phyloP scores from a whole-genome alignment of 768 basidiomycete genomes.

The Trametes cingulata region DNA sequence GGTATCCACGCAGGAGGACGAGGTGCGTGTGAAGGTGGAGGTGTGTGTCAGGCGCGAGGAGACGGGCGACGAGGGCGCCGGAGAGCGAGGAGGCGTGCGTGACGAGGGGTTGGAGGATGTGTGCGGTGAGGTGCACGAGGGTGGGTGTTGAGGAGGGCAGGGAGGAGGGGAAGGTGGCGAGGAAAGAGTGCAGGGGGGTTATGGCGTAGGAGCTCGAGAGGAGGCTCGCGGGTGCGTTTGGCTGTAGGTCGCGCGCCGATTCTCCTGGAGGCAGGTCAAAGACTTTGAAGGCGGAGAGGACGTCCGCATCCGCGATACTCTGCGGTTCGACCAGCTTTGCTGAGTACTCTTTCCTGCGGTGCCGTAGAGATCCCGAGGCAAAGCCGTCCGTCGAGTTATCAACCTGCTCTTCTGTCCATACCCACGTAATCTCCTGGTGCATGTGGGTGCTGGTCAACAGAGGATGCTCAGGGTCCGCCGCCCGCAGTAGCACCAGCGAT shows the following conservation, averaged over 20 bases:
- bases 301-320: not conserved
- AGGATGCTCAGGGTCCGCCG: constrained; percentile 65
- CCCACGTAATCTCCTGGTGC: constrained; percentile 48
- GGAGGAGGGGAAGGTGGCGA: constrained; percentile 54
- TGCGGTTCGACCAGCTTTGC: not conserved
- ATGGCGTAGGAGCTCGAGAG: constrained; percentile 1
- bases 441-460: constrained; percentile 39
- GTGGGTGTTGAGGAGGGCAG: constrained; percentile 69
- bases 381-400: constrained; percentile 19
- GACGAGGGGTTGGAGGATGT: constrained; percentile 62
- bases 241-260: constrained; percentile 7
- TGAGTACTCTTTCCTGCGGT: not conserved
- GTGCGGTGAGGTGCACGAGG: constrained; percentile 58
- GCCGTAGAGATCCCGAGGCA: not conserved
- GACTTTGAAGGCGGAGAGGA: not conserved
- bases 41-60: constrained; percentile 62
- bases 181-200: constrained; percentile 46
- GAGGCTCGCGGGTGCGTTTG: constrained; percentile 1
- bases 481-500: constrained; percentile 64
- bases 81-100: constrained; percentile 66
- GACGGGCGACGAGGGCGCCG: constrained; percentile 61
- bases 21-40: constrained; percentile 73
- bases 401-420: constrained; percentile 63
- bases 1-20: constrained; percentile 68
- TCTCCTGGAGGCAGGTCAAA: constrained; percentile 22